phyloP scores from a whole-genome alignment of 202 grass and related monocot species.

The Setaria italica region DNA sequence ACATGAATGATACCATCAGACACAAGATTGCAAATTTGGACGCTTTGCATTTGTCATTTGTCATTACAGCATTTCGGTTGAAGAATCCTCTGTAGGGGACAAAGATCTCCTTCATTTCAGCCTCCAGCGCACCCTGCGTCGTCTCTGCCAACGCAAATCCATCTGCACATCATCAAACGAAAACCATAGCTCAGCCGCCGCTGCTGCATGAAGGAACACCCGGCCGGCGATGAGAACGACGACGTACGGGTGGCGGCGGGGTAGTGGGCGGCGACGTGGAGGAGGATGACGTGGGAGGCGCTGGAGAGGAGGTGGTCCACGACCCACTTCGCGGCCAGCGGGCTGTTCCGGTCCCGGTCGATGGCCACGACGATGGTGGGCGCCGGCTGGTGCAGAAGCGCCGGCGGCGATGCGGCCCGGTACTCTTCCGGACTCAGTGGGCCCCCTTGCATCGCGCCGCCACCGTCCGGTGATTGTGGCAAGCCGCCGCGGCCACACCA shows the following conservation, averaged over 20 bases:
- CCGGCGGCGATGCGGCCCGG: constrained; percentile 26
- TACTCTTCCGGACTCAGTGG: constrained; percentile 42
- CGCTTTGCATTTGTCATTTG: not conserved
- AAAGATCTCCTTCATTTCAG: constrained; percentile 76
- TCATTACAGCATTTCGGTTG: constrained; percentile 63
- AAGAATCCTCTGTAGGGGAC: constrained; percentile 74
- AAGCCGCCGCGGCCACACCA: not conserved
- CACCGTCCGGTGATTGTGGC: not conserved
- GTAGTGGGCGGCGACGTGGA: constrained; percentile 68
- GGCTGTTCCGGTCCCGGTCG: constrained; percentile 73
- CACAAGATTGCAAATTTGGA: not conserved
- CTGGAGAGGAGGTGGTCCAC: constrained; percentile 69
- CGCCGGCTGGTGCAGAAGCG: constrained; percentile 30
- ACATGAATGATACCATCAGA: not conserved
- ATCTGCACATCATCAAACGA: constrained; percentile 40
- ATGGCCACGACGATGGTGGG: constrained; percentile 61
- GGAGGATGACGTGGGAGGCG: constrained; percentile 58
- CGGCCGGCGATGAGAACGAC: not conserved
- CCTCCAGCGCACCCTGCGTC: constrained; percentile 61
- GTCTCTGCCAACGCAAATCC: constrained; percentile 61
- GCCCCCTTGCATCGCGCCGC: constrained; percentile 34
- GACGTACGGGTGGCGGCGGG: constrained; percentile 60
- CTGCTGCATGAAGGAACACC: not conserved
- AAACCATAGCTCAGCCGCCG: not conserved
- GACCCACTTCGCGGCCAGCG: constrained; percentile 83